phyloP scores from a whole-genome alignment of 2,329 filamentous ascomycete genomes.

The Aureobasidium sp. region DNA sequence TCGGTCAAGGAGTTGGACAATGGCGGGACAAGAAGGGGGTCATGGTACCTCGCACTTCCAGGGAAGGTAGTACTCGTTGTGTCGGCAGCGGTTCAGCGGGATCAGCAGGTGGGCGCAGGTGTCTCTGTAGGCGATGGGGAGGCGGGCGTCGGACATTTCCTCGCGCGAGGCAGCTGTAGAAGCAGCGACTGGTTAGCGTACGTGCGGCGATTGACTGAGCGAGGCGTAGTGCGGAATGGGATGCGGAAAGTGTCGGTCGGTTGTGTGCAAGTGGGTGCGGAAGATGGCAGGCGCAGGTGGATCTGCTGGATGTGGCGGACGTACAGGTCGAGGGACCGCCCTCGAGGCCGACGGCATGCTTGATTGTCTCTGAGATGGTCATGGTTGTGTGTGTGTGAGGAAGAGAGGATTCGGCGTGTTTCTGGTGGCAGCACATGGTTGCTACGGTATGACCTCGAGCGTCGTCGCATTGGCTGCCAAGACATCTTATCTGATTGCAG shows the following conservation, averaged over 20 bases:
- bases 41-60: slow-evolving; percentile 87
- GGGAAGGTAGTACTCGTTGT: slow-evolving; percentile 84
- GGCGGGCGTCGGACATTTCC: slow-evolving; percentile 85
- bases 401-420: slow-evolving; percentile 1
- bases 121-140: slow-evolving; percentile 88
- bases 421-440: neutral
- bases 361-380: slow-evolving; percentile 40
- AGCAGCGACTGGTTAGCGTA: slow-evolving; percentile 15
- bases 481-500: too few relatives aligned
- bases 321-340: slow-evolving; percentile 31
- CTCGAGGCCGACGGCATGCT: slow-evolving; percentile 42
- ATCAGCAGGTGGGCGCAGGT: slow-evolving; percentile 92
- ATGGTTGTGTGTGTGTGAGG: slow-evolving; percentile 27
- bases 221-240: neutral
- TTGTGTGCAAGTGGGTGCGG: neutral
- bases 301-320: neutral
- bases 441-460: slow-evolving; percentile 12
- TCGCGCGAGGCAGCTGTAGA: slow-evolving; percentile 67
- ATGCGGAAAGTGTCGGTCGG: neutral
- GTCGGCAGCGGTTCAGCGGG: slow-evolving; percentile 89
- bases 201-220: neutral
- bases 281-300: neutral
- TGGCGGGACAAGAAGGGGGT: neutral
- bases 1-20: neutral
- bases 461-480: slow-evolving; percentile 8